phyloP scores from a whole-genome alignment of 306 rosid species.

The Corylus americana region DNA sequence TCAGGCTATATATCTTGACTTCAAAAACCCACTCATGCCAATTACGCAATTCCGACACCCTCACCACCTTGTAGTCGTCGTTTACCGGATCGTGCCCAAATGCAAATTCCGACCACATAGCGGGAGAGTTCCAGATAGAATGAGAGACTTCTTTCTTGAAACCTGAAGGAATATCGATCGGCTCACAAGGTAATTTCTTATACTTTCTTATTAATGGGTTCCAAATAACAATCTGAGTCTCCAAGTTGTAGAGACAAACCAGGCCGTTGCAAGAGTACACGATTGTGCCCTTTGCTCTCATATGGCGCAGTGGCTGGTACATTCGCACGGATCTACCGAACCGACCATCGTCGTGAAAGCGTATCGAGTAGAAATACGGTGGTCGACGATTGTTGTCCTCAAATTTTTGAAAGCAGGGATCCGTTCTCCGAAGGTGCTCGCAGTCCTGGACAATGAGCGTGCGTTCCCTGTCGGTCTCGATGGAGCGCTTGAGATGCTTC shows the following conservation, averaged over 20 bases:
- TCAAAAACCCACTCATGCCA: neutral
- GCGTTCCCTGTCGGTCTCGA: no score
- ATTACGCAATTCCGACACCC: no score
- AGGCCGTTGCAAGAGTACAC: neutral
- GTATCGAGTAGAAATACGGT: no score
- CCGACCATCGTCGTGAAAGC: neutral
- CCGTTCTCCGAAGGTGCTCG: no score
- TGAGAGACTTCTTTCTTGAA: neutral
- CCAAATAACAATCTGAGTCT: neutral
- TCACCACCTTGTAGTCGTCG: neutral
- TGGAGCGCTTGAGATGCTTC: no score
- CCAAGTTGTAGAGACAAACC: neutral
- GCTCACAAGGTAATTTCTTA: neutral
- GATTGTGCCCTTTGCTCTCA: neutral
- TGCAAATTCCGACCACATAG: neutral
- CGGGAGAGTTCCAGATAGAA: no score
- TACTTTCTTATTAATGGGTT: neutral
- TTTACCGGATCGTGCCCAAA: neutral
- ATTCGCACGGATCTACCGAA: neutral
- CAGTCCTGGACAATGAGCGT: no score
- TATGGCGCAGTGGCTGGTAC: neutral
- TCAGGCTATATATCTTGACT: neutral
- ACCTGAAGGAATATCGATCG: neutral
- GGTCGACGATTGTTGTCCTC: no score
- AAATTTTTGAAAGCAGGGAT: no score